Evolutionary conservation across 192 early-diverging fungal genomes (phyloP).

Genomic region (Funneliformis mosseae): DNA sequence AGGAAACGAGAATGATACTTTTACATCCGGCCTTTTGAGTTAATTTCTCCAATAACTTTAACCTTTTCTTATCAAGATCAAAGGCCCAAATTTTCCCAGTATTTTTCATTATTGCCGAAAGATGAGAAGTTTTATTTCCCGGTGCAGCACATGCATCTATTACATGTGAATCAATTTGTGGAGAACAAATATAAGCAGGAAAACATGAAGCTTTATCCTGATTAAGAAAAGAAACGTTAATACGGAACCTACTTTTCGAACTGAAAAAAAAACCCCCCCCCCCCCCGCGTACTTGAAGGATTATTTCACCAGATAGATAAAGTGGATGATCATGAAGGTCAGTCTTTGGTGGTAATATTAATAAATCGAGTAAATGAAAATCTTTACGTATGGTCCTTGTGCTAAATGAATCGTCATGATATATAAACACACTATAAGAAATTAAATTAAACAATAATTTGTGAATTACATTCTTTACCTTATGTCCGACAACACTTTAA

Average conservation of each 20-base stretch:
- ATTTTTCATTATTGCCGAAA: conserved; percentile 87
- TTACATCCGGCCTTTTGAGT: conserved; percentile 79
- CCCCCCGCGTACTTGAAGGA: conserved; percentile 80
- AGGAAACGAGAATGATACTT: conserved; percentile 49
- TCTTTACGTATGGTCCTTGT: conserved; percentile 61
- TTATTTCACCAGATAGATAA: conserved; percentile 73
- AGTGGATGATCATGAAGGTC: conserved; percentile 88
- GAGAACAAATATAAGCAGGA: conserved; percentile 81
- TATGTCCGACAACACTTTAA: conserved; percentile 31
- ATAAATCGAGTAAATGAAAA: conserved; percentile 75
- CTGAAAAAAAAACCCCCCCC: background rate
- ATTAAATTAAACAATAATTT: background rate
- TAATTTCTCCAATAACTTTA: conserved; percentile 73
- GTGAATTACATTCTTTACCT: conserved; percentile 30
- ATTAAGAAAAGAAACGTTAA: background rate
- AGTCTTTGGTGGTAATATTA: conserved; percentile 83
- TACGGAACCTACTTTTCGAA: background rate
- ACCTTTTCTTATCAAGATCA: conserved; percentile 77
- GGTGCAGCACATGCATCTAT: conserved; percentile 98
- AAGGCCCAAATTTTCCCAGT: conserved; percentile 88
- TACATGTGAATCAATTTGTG: conserved; percentile 59
- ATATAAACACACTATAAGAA: conserved; percentile 25
- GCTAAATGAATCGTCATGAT: conserved; percentile 35
- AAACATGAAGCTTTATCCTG: conserved; percentile 95
- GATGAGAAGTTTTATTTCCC: conserved; percentile 97